Conservation (phyloP, 495 filamentous ascomycete species). For the Aspergillus indologenus region DNA sequence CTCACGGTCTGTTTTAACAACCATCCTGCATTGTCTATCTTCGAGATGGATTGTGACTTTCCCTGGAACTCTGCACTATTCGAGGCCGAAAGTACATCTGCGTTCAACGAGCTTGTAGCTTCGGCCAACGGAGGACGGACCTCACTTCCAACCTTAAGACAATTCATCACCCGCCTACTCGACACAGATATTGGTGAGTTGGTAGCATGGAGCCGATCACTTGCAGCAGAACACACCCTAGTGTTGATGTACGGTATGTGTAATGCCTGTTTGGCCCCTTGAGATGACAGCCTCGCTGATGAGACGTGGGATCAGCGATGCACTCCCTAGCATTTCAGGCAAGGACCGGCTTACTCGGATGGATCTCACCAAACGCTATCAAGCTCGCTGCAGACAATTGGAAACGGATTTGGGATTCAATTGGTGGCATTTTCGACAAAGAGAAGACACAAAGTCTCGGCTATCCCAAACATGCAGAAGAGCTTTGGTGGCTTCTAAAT, state of each 20-base stretch:
- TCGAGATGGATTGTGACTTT: slow-evolving; percentile 39
- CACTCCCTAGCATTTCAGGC: slow-evolving; percentile 34
- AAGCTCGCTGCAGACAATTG: slow-evolving; percentile 32
- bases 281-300: slow-evolving; percentile 1
- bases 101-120: slow-evolving; percentile 26
- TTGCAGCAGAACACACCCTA: slow-evolving; percentile 34
- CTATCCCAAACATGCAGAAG: slow-evolving; percentile 40
- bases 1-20: slow-evolving; percentile 42
- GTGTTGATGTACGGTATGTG: slow-evolving; percentile 38
- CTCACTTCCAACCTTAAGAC: slow-evolving; percentile 26
- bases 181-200: slow-evolving; percentile 16
- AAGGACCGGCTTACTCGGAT: slow-evolving; percentile 28
- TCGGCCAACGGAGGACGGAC: slow-evolving; percentile 6
- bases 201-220: slow-evolving; percentile 26
- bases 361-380: slow-evolving; percentile 29
- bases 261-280: not conserved
- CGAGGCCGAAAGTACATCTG: slow-evolving; percentile 33
- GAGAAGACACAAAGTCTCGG: slow-evolving; percentile 30
- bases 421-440: slow-evolving; percentile 17
- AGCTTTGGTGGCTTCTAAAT: slow-evolving; percentile 39
- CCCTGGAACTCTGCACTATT: slow-evolving; percentile 37
- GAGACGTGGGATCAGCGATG: slow-evolving; percentile 19
- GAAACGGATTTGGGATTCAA: slow-evolving; percentile 35
- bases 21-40: slow-evolving; percentile 33
- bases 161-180: slow-evolving; percentile 27